phyloP scores from a whole-genome alignment of 164 flowering plant species.

The Magnolia sinica region DNA sequence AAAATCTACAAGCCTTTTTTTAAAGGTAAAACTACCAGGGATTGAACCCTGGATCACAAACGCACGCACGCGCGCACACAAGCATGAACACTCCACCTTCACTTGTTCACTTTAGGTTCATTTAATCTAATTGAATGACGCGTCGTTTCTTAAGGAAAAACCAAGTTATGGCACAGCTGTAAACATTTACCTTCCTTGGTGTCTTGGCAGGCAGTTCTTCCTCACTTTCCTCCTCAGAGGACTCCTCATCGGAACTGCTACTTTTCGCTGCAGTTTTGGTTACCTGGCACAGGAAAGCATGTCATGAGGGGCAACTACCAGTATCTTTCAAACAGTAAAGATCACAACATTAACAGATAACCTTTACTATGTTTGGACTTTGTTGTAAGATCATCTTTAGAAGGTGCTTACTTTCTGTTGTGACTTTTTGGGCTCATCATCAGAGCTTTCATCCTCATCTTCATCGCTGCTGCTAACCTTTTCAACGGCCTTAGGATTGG shows the following conservation, averaged over 20 bases:
- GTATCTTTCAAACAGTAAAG: not conserved
- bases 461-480: slow-evolving; percentile 10
- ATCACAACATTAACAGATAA: no score
- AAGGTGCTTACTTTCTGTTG: slow-evolving; percentile 2
- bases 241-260: slow-evolving; percentile 35
- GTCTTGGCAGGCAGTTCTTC: slow-evolving; percentile 40
- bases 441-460: slow-evolving; percentile 4
- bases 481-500: not conserved
- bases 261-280: slow-evolving; percentile 16
- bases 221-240: slow-evolving; percentile 36
- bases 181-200: slow-evolving; percentile 32
- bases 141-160: not conserved
- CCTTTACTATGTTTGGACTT: not conserved
- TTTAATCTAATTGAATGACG: no score
- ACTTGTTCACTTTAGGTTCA: no score
- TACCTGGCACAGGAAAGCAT: slow-evolving; percentile 4
- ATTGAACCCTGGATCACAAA: no score
- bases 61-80: no score
- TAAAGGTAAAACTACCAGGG: no score
- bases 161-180: not conserved
- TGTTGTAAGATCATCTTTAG: not conserved
- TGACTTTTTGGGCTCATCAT: slow-evolving; percentile 3
- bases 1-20: no score
- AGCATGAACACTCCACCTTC: no score
- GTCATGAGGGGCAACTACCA: not conserved